Conservation (phyloP, 1,284 basidiomycete species). For the Sutorius eximius region DNA sequence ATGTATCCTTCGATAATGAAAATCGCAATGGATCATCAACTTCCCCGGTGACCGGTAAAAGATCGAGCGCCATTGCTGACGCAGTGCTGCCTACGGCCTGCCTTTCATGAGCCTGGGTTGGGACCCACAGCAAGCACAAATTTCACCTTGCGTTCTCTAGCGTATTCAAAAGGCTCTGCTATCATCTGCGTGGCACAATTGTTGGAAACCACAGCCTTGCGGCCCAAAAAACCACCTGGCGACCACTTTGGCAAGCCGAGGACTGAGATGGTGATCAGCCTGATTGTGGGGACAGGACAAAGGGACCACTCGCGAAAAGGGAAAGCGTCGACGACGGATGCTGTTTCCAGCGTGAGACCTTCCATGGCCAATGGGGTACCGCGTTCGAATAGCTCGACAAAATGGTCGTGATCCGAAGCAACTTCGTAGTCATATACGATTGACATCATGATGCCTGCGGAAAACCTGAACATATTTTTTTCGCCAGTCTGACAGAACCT, state of each 20-base stretch:
- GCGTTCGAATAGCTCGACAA: conserved; percentile 22
- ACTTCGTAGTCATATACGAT: conserved; percentile 30
- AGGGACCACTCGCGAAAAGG: conserved; percentile 19
- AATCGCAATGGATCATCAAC: conserved; percentile 2
- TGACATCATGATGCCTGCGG: conserved; percentile 26
- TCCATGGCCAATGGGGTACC: conserved; percentile 14
- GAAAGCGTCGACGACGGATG: conserved; percentile 18
- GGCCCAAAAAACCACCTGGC: conserved; percentile 18
- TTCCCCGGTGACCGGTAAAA: conserved; percentile 4
- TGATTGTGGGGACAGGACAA: background rate
- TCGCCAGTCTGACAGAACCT: background rate
- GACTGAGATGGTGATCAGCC: conserved; percentile 10
- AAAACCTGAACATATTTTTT: conserved; percentile 10
- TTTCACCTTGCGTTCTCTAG: conserved; percentile 17
- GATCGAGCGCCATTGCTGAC: conserved; percentile 19
- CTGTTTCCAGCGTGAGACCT: conserved; percentile 21
- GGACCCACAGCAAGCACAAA: background rate
- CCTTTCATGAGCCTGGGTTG: background rate
- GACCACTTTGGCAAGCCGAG: conserved; percentile 29
- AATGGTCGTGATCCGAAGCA: conserved; percentile 11
- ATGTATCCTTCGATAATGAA: conserved; percentile 18
- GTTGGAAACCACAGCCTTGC: conserved; percentile 17
- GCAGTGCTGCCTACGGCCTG: conserved; percentile 13
- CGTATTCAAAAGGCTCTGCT: conserved; percentile 20
- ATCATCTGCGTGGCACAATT: conserved; percentile 20